Percentiles rank a stretch among this genome's conserved stretches.
Conservation (phyloP, 1,284 basidiomycete species). For the Pseudozyma thailandica region DNA sequence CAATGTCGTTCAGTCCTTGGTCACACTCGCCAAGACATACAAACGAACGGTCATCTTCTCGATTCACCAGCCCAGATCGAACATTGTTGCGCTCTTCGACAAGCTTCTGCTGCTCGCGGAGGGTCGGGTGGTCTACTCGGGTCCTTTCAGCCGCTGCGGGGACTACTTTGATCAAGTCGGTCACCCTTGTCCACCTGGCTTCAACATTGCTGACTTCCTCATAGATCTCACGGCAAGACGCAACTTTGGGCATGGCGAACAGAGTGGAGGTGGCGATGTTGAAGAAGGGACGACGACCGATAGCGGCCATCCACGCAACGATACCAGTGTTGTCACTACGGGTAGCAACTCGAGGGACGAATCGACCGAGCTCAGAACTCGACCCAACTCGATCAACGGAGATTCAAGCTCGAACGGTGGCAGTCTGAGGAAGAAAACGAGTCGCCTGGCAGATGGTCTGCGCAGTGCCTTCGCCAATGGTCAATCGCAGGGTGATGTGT, state of each 20-base stretch:
- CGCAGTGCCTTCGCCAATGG: slow-evolving; percentile 71
- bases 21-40: slow-evolving; percentile 84
- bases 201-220: slow-evolving; percentile 86
- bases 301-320: slow-evolving; percentile 9
- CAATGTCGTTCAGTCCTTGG: slow-evolving; percentile 90
- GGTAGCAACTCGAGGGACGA: slow-evolving; percentile 39
- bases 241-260: background rate
- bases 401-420: slow-evolving; percentile 28
- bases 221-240: slow-evolving; percentile 54
- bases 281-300: slow-evolving; percentile 21
- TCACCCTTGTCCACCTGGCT: slow-evolving; percentile 88
- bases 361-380: slow-evolving; percentile 72
- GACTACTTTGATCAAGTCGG: slow-evolving; percentile 83
- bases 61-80: slow-evolving; percentile 97
- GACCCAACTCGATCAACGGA: slow-evolving; percentile 74
- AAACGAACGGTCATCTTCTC: slow-evolving; percentile 97
- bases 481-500: slow-evolving; percentile 67
- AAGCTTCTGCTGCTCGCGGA: slow-evolving; percentile 85
- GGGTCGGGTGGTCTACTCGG: slow-evolving; percentile 77
- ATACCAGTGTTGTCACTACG: slow-evolving; percentile 36
- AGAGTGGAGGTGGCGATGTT: slow-evolving; percentile 11
- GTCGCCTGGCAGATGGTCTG: slow-evolving; percentile 75
- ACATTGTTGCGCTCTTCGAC: slow-evolving; percentile 95
- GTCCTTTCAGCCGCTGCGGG: slow-evolving; percentile 79
- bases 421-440: slow-evolving; percentile 73